Base-by-base conservation (phyloP, 768 basidiomycete species). In the Xanthoconium stramineum region DNA sequence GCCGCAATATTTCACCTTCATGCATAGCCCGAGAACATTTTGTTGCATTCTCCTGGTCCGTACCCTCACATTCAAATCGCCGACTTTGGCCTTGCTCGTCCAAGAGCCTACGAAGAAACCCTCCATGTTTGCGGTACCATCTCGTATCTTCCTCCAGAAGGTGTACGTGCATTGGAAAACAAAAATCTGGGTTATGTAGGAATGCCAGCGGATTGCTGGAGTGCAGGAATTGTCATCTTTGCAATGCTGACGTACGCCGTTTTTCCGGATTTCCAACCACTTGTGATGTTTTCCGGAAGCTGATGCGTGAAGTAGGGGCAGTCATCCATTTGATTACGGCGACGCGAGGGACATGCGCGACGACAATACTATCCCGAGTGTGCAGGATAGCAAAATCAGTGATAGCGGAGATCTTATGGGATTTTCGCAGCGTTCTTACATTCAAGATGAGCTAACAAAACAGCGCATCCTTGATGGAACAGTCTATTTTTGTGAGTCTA, bases 171-270 rank as follows among this genome's bases (percentile, higher is more conserved):
- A 8, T 73, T 93, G 40, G 88, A 91, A 61, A 77, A 87, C 61
- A 86, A 85, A 61, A 77, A 89, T 55, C 70, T 89, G 42, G 83
- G 87, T 49, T 91, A 91, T 61, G 71, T 79, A 33, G 89, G 89
- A 19, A 87, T 92, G 86, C 88, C 90, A n/a, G 81, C 90, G 3
- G 91, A 94, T 69, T 93, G 91, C 64, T 94, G 91, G 91, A 91
- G 91, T 61, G 82, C 87, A 13, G 91, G 91, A 6, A 81, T 92
- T 6, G 84, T 89, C 50, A 72, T 93, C 50, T 92, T 86, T 60
- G 84, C 91, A 53, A 93, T 93, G 89, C 75, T 94, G 47, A 80
- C 82, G 91, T 93, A 73, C 57, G 89, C 79, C 39, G 32, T 49
- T 37, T 58, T n/a, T 38, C 44, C 36, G 13, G 33, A 32, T 36